Evolutionary conservation across 2,329 filamentous ascomycete species (phyloP).

Genomic region (Knufia fluminis): DNA sequence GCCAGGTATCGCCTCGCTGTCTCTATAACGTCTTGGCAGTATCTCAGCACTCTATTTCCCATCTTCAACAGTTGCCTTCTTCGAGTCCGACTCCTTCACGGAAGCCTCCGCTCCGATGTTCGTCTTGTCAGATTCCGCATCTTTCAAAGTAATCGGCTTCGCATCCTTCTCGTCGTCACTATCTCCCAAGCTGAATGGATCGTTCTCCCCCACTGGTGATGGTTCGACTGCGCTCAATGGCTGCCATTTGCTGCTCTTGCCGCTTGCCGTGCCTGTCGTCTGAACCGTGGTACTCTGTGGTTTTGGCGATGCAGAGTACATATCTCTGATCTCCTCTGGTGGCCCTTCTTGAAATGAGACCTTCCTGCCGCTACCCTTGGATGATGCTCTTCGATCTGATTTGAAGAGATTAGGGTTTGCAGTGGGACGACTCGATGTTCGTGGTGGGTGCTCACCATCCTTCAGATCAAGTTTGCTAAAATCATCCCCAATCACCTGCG

Average conservation of each 20-base stretch:
- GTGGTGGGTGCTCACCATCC: constrained; percentile 50
- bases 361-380: constrained; percentile 40
- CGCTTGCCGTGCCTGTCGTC: constrained; percentile 33
- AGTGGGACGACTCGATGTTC: constrained; percentile 53
- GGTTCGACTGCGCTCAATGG: constrained; percentile 79
- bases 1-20: background rate
- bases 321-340: constrained; percentile 68
- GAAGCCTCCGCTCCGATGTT: constrained; percentile 32
- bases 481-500: constrained; percentile 79
- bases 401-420: constrained; percentile 77
- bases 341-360: constrained; percentile 53
- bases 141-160: constrained; percentile 55
- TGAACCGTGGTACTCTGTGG: constrained; percentile 41
- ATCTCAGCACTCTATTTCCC: constrained; percentile 28
- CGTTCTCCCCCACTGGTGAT: constrained; percentile 76
- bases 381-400: constrained; percentile 35
- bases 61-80: constrained; percentile 50
- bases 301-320: constrained; percentile 59
- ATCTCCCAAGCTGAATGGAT: constrained; percentile 92
- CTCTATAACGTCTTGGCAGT: background rate
- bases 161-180: constrained; percentile 83
- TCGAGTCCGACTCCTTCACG: constrained; percentile 26
- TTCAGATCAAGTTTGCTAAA: constrained; percentile 60
- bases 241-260: constrained; percentile 91
- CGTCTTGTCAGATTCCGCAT: constrained; percentile 44